Base-by-base conservation (phyloP, 495 filamentous ascomycete species). In the Pseudotulostoma volvatum region DNA sequence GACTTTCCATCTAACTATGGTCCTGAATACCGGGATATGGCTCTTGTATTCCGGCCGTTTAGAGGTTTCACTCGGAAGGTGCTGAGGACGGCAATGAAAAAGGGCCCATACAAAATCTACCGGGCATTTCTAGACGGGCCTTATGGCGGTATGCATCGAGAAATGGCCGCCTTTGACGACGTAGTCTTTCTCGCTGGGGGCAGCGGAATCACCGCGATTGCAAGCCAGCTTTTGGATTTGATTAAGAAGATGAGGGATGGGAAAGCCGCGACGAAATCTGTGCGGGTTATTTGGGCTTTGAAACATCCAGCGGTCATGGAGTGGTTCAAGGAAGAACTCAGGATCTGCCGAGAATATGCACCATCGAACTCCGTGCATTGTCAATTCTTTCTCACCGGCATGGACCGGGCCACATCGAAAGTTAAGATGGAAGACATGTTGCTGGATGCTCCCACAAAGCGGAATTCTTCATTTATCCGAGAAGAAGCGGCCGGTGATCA, bases 291-390 rank as follows among this genome's bases (percentile, higher is more conserved):
- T 9, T 96, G 88, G 88, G 76, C 86, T 14, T 62, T 96, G 34
- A 88, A 87, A 54, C 74, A 78, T 37, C 73, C 83, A 25, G 88
- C 94, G 58, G 84, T 83, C 5, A 86, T 96, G 72, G 85, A 93
- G 54, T 96, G 88, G 88, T 96, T 96, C 69, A 81, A 82, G 52
- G 88, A 95, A 61, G 90, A 94, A 54, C 67, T 95, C 32, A 69
- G 84, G 34, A 85, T 94, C 48, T 90, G 87, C 60, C 68, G 84
- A 43, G 79, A 94, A 52, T 75, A 71, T 46, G 81, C 88, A 37
- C 82, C 85, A 18, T 72, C 82, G 33, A 80, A 86, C 56, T 74
- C 77, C 18, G 81, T 96, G 5, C 78, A 79, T 18, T 94, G 85
- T 63, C 84, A 93, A 55, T 94, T 95, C 65, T 96, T 81, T 60